Evolutionary conservation across 2,329 filamentous ascomycete species (phyloP).

Genomic region (Nemania sp.): DNA sequence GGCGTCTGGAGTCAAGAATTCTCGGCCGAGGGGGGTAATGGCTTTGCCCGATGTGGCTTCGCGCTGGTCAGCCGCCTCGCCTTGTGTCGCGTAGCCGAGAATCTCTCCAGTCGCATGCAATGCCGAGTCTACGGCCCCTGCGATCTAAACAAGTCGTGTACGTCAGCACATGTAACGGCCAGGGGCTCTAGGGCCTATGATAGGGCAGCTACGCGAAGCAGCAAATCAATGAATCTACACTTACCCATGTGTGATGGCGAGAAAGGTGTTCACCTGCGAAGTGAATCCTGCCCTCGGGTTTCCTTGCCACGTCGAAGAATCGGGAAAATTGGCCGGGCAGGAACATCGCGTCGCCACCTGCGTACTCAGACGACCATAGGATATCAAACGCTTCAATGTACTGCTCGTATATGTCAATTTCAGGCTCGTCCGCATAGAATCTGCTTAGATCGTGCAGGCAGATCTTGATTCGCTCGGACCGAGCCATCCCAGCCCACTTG

Average conservation of each 20-base stretch:
- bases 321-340: conserved; percentile 19
- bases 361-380: conserved; percentile 12
- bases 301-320: conserved; percentile 6
- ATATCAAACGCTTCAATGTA: conserved; percentile 24
- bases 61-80: not conserved
- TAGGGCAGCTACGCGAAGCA: too few relatives aligned
- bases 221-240: too few relatives aligned
- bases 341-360: conserved; percentile 22
- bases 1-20: conserved; percentile 1
- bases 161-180: not conserved
- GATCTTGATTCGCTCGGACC: conserved; percentile 14
- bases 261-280: conserved; percentile 22
- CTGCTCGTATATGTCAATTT: conserved; percentile 21
- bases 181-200: too few relatives aligned
- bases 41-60: not conserved
- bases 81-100: not conserved
- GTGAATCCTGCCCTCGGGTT: conserved; percentile 9
- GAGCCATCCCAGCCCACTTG: conserved; percentile 12
- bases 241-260: conserved; percentile 20
- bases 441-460: conserved; percentile 18
- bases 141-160: not conserved
- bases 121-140: conserved; percentile 9
- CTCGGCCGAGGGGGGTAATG: conserved; percentile 3
- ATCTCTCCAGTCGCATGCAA: conserved; percentile 5
- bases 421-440: conserved; percentile 10